Evolutionary conservation across 495 filamentous ascomycete genomes (phyloP), one percentile per base, ranked within the genome.

Genomic region (Aspergillus wentii): DNA sequence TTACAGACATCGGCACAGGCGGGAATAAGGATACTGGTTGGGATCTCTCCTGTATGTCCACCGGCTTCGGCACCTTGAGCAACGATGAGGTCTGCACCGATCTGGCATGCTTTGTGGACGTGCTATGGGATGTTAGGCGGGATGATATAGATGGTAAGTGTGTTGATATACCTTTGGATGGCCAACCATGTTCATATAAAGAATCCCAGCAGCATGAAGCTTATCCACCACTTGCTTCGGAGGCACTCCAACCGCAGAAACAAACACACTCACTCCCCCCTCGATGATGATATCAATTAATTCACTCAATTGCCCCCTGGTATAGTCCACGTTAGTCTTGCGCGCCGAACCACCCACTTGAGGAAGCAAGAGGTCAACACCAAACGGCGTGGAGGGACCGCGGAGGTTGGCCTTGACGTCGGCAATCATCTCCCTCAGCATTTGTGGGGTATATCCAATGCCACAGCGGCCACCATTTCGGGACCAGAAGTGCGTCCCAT

Each of bases 131-230:
- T n/a, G n/a, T n/a, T n/a, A n/a, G n/a, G n/a, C n/a, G n/a, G n/a
- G n/a, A n/a, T n/a, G n/a, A n/a, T n/a, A n/a, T n/a, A n/a, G n/a
- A n/a, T n/a, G n/a, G n/a, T n/a, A n/a, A n/a, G n/a, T n/a, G n/a
- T n/a, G n/a, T n/a, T n/a, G n/a, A n/a, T n/a, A n/a, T n/a, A n/a
- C n/a, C 75, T 94, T 94, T 30, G 88, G 88, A 71, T 92, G 87
- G 42, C 87, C 87, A 52, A 94, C 87, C 87, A 94, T 94, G 76
- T 94, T 94, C 87, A 94, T 94, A 74, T 91, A 92, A 32, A 88
- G 68, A 35, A 94, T 66, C 35, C 86, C 86, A 52, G 71, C 62
- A 51, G 78, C 76, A 72, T 94, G 87, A n/a, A 94, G 75, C 44
- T 74, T 75, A 38, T 92, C 82, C 44, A 94, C 87, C 40, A 91